Evolutionary conservation across 2,329 filamentous ascomycete genomes (phyloP).

Genomic region (Microdochium nivale): DNA sequence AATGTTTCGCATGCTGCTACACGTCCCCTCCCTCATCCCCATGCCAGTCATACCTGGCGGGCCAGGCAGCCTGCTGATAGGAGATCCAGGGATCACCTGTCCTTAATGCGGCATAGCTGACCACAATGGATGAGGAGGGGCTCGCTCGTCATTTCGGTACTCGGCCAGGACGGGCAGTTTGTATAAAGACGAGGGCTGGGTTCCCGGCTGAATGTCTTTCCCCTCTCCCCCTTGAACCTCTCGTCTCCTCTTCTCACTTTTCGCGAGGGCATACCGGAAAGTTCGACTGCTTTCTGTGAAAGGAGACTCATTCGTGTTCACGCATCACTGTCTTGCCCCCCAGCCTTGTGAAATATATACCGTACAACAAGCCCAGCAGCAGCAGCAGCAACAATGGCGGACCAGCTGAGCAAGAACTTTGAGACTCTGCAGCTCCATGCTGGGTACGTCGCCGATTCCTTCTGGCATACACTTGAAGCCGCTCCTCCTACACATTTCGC

Average conservation of each 20-base stretch:
- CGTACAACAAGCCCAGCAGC: neutral
- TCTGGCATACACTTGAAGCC: no score
- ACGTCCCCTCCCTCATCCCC: neutral
- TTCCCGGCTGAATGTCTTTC: neutral
- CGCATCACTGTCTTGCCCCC: no score
- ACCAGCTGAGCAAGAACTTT: constrained; percentile 52
- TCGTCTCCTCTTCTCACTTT: constrained; percentile 1
- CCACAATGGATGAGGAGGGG: neutral
- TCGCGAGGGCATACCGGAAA: no score
- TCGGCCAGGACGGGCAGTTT: neutral
- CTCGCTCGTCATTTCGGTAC: neutral
- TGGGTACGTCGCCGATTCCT: constrained; percentile 44
- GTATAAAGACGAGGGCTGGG: neutral
- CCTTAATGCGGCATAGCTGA: neutral
- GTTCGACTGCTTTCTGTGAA: no score
- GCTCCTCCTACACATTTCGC: neutral
- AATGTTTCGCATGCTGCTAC: neutral
- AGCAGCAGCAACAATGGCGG: constrained; percentile 27
- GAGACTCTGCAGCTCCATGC: constrained; percentile 83
- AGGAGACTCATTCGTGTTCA: no score
- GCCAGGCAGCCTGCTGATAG: neutral
- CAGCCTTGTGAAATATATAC: no score
- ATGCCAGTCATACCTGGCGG: neutral
- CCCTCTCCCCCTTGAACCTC: neutral
- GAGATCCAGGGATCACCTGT: neutral